Evolutionary conservation across 495 filamentous ascomycete species (phyloP).

Genomic region (Penicillium ochrochloron): DNA sequence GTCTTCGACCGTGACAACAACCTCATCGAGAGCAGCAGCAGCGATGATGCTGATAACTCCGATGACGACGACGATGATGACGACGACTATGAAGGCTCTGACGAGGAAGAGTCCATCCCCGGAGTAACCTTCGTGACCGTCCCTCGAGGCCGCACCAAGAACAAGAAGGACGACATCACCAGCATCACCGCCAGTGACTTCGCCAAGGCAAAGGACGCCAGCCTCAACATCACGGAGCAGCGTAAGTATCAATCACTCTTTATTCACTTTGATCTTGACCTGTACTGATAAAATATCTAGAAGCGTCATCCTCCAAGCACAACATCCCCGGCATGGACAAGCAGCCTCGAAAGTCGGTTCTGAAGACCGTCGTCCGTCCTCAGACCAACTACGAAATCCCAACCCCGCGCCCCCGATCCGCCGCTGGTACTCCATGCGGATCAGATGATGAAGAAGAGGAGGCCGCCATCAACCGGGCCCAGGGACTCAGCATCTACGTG

Average conservation of each 20-base stretch:
- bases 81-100: constrained; percentile 54
- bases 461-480: constrained; percentile 81
- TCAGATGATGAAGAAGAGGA: constrained; percentile 88
- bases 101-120: constrained; percentile 47
- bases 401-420: constrained; percentile 56
- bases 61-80: constrained; percentile 54
- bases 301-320: constrained; percentile 11
- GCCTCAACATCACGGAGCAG: constrained; percentile 55
- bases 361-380: constrained; percentile 75
- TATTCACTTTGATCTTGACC: not conserved
- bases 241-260: constrained; percentile 55
- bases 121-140: constrained; percentile 38
- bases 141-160: constrained; percentile 36
- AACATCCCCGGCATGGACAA: constrained; percentile 19
- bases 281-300: constrained; percentile 13
- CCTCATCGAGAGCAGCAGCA: constrained; percentile 56
- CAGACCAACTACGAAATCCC: constrained; percentile 73
- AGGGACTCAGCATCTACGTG: constrained; percentile 77
- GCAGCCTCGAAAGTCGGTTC: constrained; percentile 42
- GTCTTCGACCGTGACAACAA: constrained; percentile 64
- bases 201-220: constrained; percentile 23
- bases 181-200: constrained; percentile 28
- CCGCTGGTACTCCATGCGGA: constrained; percentile 74
- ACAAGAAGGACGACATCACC: constrained; percentile 29
- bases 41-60: constrained; percentile 50